Conservation (phyloP, 345 rosid species). For the Eucalyptus paniculata region DNA sequence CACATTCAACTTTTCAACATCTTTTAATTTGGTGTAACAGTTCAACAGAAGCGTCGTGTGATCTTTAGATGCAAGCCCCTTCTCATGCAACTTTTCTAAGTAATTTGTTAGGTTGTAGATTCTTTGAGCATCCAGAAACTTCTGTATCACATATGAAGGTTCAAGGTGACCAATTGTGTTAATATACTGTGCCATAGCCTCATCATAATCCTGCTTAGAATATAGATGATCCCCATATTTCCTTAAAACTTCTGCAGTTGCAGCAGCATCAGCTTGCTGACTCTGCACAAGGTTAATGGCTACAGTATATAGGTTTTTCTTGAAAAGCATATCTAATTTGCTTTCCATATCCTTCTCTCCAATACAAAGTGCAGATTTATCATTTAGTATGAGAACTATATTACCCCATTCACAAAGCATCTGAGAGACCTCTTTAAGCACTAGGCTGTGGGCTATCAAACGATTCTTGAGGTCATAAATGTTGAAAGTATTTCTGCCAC, state of each 20-base stretch:
- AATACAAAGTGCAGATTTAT: conserved; percentile 66
- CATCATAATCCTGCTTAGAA: conserved; percentile 89
- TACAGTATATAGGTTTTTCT: conserved; percentile 85
- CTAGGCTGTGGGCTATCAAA: conserved; percentile 77
- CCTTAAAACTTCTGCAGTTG: conserved; percentile 94
- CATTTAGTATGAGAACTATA: conserved; percentile 60
- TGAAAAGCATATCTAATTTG: conserved; percentile 96
- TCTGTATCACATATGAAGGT: conserved; percentile 97
- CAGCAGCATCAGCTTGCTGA: conserved; percentile 98
- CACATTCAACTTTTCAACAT: conserved; percentile 83
- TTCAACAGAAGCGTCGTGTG: conserved; percentile 94
- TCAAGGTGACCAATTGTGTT: conserved; percentile 92
- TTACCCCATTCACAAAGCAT: conserved; percentile 99
- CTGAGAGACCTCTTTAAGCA: conserved; percentile 77
- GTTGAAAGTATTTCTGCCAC: conserved; percentile 56
- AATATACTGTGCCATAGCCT: conserved; percentile 94
- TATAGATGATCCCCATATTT: conserved; percentile 97
- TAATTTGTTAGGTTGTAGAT: conserved; percentile 95
- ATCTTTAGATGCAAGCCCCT: conserved; percentile 97
- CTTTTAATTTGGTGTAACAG: conserved; percentile 94
- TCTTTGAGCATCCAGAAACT: conserved; percentile 97
- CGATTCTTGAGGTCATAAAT: conserved; percentile 88
- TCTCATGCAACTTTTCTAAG: conserved; percentile 91
- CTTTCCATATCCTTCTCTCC: conserved; percentile 99
- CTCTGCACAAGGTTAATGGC: conserved; percentile 98